Evolutionary conservation across 768 basidiomycete genomes (phyloP).

Genomic region (Holtermanniella nyarrowii): DNA sequence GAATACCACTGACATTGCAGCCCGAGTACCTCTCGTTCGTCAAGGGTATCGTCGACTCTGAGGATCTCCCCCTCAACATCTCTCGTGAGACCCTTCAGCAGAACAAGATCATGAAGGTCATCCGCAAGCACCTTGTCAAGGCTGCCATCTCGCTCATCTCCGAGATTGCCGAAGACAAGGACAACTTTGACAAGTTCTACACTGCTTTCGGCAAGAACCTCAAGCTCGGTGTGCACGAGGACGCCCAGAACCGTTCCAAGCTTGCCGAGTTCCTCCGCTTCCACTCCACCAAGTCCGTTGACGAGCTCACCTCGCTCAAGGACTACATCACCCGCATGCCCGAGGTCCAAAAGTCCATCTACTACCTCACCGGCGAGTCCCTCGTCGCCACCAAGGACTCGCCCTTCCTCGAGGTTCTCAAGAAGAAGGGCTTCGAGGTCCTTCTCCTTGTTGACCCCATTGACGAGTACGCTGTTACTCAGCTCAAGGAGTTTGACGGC

Average conservation of each 20-base stretch:
- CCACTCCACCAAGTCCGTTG: slow-evolving; percentile 85
- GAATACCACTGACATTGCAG: slow-evolving; percentile 5
- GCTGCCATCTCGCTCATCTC: slow-evolving; percentile 88
- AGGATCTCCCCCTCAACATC: slow-evolving; percentile 99
- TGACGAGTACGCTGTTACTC: slow-evolving; percentile 96
- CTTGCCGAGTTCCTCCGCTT: slow-evolving; percentile 98
- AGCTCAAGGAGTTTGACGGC: slow-evolving; percentile 97
- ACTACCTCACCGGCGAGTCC: slow-evolving; percentile 98
- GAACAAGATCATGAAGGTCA: slow-evolving; percentile 93
- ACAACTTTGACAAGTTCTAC: slow-evolving; percentile 70
- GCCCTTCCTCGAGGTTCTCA: slow-evolving; percentile 97
- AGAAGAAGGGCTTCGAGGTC: slow-evolving; percentile 99
- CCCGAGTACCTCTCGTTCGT: slow-evolving; percentile 99
- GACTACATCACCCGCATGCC: slow-evolving; percentile 99
- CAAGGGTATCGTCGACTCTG: slow-evolving; percentile 99
- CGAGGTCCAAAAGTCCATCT: slow-evolving; percentile 95
- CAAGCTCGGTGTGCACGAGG: slow-evolving; percentile 99
- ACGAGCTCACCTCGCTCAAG: slow-evolving; percentile 88
- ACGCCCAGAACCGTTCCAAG: slow-evolving; percentile 96
- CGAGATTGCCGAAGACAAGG: slow-evolving; percentile 99
- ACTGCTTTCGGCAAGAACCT: slow-evolving; percentile 97
- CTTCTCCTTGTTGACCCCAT: slow-evolving; percentile 96
- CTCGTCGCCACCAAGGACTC: slow-evolving; percentile 82
- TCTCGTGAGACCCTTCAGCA: slow-evolving; percentile 99
- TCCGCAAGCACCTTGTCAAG: slow-evolving; percentile 96